A percentile compares a stretch with the other conserved stretches of the same genome.
Conservation (phyloP, 176 grass and related monocot species). For the Bromus sterilis region DNA sequence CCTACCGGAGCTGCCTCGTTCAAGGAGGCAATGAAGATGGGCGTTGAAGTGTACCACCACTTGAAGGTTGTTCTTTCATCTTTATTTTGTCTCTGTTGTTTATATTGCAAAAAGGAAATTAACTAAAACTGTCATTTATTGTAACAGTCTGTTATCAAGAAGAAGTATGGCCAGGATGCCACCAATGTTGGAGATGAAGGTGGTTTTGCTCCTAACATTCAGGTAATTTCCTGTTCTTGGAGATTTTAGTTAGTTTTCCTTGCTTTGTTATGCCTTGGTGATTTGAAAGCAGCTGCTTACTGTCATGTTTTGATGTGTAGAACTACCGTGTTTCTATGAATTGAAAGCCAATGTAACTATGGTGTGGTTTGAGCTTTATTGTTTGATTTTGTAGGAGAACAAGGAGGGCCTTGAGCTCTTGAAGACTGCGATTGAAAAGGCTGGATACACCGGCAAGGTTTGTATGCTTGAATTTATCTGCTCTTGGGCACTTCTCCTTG, state of each 20-base stretch:
- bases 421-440: slow-evolving; percentile 85
- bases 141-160: slow-evolving; percentile 85
- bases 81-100: not conserved
- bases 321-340: not conserved
- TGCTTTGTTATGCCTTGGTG: not conserved
- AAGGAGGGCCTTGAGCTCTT: slow-evolving; percentile 96
- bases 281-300: not conserved
- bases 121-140: not conserved
- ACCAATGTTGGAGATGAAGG: slow-evolving; percentile 98
- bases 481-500: not conserved
- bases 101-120: not conserved
- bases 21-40: slow-evolving; percentile 99
- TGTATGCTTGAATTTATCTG: not conserved
- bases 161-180: slow-evolving; percentile 98
- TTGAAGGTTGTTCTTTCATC: slow-evolving; percentile 49
- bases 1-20: slow-evolving; percentile 78
- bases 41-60: slow-evolving; percentile 93
- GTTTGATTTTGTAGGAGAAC: slow-evolving; percentile 62
- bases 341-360: not conserved
- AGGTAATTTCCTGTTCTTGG: slow-evolving; percentile 35
- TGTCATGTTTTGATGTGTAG: not conserved
- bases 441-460: slow-evolving; percentile 94
- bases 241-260: not conserved
- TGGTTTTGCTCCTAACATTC: slow-evolving; percentile 98
- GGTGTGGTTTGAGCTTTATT: not conserved